Evolutionary conservation across 2,329 filamentous ascomycete species (phyloP), one percentile per base, ranked within the genome.

Genomic region (Alternaria arbusti): DNA sequence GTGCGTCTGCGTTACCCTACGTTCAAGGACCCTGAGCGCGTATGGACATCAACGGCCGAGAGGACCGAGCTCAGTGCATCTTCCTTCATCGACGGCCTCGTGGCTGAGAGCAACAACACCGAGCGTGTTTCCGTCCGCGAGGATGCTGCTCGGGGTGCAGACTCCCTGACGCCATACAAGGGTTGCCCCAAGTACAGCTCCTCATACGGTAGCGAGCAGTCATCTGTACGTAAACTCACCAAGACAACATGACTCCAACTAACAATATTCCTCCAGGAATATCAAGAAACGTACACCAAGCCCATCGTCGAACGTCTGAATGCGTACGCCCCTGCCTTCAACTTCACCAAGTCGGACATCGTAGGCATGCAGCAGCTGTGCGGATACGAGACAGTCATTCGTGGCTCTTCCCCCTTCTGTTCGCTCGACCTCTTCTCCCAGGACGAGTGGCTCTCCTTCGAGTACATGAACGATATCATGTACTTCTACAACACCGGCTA

Each of bases 401-500:
- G 84, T 1, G 88, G 88, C 3, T 85, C 82, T 49, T 90, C 88
- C 0, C 84, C 85, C 0, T 90, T 90, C 75, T 90, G 88, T 78
- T 83, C 86, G 57, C 81, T 87, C 0, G 82, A 85, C 15, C 81
- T 89, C 12, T 90, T 90, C 72, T 81, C 83, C 1, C 83, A 87
- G 0, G 84, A 88, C 66, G 88, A 90, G 65, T 90, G 88, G 88
- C 85, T 90, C n/a, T 82, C 82, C 3, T 90, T 88, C 79, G 88
- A 90, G 76, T 90, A 90, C 72, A 83, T 86, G 12, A 88, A 88
- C 65, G 88, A 90, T 65, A 79, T 90, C 65, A 84, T 85, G 70
- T 90, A 90, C 73, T 86, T 88, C 72, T 87, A 89, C 78, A 91
- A 91, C 77, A 78, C 85, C 2, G 90, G 90, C 17, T 91, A 91